Evolutionary conservation across 192 early-diverging fungal genomes (phyloP), one percentile per base, ranked within the genome.

Genomic region (Entomortierella beljakovae): DNA sequence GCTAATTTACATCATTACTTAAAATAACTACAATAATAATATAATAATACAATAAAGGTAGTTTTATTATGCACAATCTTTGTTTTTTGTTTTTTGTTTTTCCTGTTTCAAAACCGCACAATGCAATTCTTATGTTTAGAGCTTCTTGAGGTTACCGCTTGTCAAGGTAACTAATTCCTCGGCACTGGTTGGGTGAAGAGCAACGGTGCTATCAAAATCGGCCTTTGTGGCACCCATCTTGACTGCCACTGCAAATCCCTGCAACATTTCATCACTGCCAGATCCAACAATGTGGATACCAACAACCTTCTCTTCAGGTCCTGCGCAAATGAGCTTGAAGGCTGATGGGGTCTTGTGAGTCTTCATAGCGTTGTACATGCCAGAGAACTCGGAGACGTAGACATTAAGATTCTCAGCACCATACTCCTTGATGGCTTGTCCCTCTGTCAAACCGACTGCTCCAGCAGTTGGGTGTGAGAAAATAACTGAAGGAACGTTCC

Each of bases 171-270:
- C 97, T 61, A 99, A 77, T 85, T 99, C 98, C 71, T 99, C 98
- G 16, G 90, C 91, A 67, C 95, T 95, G 22, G 96, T 98, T 32
- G 98, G 98, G 83, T 99, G 98, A 68, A 98, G 97, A 23, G 98
- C 98, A 48, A 99, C 96, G 43, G 93, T 94, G 80, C 64, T 89
- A 81, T 98, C 98, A 86, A 99, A 95, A 80, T 99, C 95, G n/a
- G 84, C 89, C 84, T 99, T 99, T 53, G 95, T 98, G n/a, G 97
- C 97, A 23, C 97, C 98, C 98, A 99, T 98, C 83, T 96, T 95
- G 57, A 99, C 81, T 23, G 98, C 98, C 34, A 99, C 96, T 48
- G 93, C 91, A 82, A 99, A 98, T 34, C 98, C 97, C 88, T 99
- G 96, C 61, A 99, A 80, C 63, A 95, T 94, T 83, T 93, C 93